These are phyloP conservation scores for Urostyla sp. DNA, from an alignment of 73 alveolate species.

Conservation along the genomic window DNA sequence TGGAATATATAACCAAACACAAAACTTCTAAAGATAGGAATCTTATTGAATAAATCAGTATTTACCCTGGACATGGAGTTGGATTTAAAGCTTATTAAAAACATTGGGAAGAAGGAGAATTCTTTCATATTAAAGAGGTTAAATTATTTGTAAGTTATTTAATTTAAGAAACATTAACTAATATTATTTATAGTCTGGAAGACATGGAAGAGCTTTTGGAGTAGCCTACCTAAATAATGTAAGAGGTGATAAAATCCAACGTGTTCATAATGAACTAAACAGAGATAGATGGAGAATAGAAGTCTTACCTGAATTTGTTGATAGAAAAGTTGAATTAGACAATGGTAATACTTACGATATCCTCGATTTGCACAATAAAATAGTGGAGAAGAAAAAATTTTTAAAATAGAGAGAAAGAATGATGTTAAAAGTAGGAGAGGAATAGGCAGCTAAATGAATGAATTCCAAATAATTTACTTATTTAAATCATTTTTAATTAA, in stretches of 20 bases:
- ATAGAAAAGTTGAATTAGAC: constrained; percentile 21
- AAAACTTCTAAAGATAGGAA: constrained; percentile 6
- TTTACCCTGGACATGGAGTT: constrained; percentile 42
- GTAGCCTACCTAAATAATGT: constrained; percentile 6
- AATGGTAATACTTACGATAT: constrained; percentile 11
- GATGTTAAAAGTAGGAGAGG: constrained; percentile 17
- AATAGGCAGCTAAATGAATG: constrained; percentile 33
- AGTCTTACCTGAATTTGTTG: constrained; percentile 18
- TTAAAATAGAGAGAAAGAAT: constrained; percentile 15
- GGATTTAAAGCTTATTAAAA: constrained; percentile 31
- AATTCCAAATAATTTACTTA: too few species aligned
- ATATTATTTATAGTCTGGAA: not conserved
- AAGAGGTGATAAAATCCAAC: constrained; percentile 8
- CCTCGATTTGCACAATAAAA: not conserved
- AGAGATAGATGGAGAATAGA: constrained; percentile 31
- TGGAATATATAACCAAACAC: constrained; percentile 33
- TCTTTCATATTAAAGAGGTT: constrained; percentile 35
- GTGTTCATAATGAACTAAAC: not conserved
- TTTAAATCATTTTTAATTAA: too few species aligned
- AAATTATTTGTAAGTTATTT: not conserved
- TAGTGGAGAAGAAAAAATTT: constrained; percentile 44
- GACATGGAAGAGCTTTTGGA: constrained; percentile 33
- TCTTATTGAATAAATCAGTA: constrained; percentile 9
- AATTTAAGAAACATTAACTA: not conserved
- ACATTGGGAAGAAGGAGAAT: constrained; percentile 21